phyloP scores from a whole-genome alignment of 345 rosid genomes.

The Linum usitatissimum region DNA sequence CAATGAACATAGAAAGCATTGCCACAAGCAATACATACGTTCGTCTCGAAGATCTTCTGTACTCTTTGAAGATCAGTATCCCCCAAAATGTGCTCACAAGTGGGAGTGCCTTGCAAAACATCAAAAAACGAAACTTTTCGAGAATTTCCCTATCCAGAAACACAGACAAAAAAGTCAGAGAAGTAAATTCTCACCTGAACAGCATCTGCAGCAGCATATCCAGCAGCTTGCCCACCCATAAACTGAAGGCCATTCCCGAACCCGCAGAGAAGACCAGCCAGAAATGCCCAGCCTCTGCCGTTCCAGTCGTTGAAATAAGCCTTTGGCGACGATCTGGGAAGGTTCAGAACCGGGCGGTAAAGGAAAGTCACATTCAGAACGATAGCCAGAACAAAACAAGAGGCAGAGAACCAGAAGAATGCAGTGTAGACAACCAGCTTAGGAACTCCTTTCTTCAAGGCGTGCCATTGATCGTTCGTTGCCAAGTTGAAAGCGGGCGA shows the following conservation, averaged over 20 bases:
- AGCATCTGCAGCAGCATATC: slow-evolving; percentile 82
- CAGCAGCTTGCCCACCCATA: slow-evolving; percentile 88
- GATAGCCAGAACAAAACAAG: slow-evolving; percentile 48
- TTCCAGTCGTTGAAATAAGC: slow-evolving; percentile 66
- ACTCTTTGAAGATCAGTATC: slow-evolving; percentile 67
- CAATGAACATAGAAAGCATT: slow-evolving; percentile 70
- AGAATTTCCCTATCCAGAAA: too few species aligned
- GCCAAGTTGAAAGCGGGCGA: slow-evolving; percentile 88
- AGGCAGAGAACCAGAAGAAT: slow-evolving; percentile 63
- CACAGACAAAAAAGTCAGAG: background rate
- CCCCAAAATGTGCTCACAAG: slow-evolving; percentile 93
- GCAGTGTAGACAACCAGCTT: slow-evolving; percentile 62
- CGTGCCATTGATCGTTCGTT: slow-evolving; percentile 73
- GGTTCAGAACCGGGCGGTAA: slow-evolving; percentile 44
- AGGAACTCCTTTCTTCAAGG: slow-evolving; percentile 61
- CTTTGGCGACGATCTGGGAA: slow-evolving; percentile 53
- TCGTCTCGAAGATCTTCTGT: slow-evolving; percentile 53
- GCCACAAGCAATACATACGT: slow-evolving; percentile 49
- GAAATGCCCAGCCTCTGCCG: slow-evolving; percentile 72
- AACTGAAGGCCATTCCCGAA: slow-evolving; percentile 80
- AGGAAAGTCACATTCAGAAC: slow-evolving; percentile 51
- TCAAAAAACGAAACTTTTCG: too few species aligned
- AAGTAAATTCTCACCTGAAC: slow-evolving; percentile 24
- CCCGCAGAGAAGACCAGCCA: slow-evolving; percentile 76
- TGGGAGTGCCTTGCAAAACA: slow-evolving; percentile 55